Base-by-base conservation (phyloP, 768 basidiomycete genomes). In the Boletus edulis region DNA sequence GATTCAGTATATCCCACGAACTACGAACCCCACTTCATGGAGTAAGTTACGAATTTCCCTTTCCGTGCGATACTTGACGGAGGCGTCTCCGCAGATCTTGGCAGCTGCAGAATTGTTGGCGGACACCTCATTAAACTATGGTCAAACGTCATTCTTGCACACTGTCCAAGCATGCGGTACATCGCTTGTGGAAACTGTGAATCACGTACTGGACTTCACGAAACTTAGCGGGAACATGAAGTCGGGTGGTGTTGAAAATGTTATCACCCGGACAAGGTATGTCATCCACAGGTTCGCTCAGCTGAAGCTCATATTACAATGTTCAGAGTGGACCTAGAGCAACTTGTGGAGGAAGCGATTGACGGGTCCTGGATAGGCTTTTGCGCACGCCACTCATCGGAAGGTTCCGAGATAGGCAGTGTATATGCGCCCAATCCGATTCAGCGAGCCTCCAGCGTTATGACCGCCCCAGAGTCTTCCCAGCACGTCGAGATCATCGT, bases 351-450 rank as follows among this genome's bases (percentile, higher is more conserved):
- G 71, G 90, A 93, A 64, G 91, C 91, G 5, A 85, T 94, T 24
- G 94, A 97, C 59, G 92, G 93, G 6, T 94, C 90, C 55, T 97
- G 92, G 91, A 89, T 98, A 41, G 94, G 95, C 13, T 85, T 93
- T 64, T 83, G 88, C 27, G 93, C 94, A 17, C 82, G 94, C 38
- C 84, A 85, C 40, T 82, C 82, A 48, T 75, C 80, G 56, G 83
- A 79, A 34, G 83, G 86, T 57, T 86, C 87, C n/a, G 84, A 86
- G 54, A 95, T 97, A 54, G 94, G 95, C 24, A 94, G 89, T 60
- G 87, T 94, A 32, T 97, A 97, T 71, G 89, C 94, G 4, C 91
- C 93, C 1, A 81, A 80, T 61, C 59, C 55, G 24, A 77, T 84
- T 18, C 77, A 82, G 22, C 75, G 72, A 18, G 67, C 73, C 7